Percentiles rank a stretch among this genome's conserved stretches.
Conservation (phyloP, 176 grass and related monocot genomes). For the Ensete glaucum region DNA sequence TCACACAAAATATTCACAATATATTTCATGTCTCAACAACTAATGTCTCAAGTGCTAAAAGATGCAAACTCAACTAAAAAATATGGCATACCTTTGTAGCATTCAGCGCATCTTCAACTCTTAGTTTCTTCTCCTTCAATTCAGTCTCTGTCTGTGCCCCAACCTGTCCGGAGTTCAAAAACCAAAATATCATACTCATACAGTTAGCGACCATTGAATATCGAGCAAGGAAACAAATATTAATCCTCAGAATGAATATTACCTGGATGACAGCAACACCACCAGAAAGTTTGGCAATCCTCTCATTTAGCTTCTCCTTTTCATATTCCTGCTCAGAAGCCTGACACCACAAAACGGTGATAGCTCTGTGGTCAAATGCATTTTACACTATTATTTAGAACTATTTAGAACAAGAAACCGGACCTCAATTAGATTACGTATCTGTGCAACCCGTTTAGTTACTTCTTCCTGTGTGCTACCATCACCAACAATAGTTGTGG, state of each 20-base stretch:
- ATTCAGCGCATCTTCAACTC: constrained; percentile 96
- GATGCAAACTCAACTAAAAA: not conserved
- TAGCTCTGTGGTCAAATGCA: not conserved
- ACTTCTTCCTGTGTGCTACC: constrained; percentile 84
- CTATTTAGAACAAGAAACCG: not conserved
- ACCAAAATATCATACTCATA: not conserved
- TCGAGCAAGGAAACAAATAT: no score
- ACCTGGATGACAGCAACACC: constrained; percentile 99
- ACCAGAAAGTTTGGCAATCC: constrained; percentile 87
- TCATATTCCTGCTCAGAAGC: constrained; percentile 78
- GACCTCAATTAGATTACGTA: constrained; percentile 83
- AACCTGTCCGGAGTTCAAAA: constrained; percentile 33
- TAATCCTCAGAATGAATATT: not conserved
- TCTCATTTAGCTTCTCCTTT: constrained; percentile 93
- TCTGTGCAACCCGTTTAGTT: constrained; percentile 74
- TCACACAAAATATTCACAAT: no score
- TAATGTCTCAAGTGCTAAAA: not conserved
- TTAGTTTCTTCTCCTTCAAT: constrained; percentile 92
- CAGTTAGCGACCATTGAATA: no score
- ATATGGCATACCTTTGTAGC: constrained; percentile 60
- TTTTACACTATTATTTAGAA: not conserved
- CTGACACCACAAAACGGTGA: constrained; percentile 16
- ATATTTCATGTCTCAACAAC: no score
- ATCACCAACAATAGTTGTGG: constrained; percentile 87
- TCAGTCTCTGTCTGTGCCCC: constrained; percentile 96